Base-by-base conservation (phyloP, 2,329 filamentous ascomycete species). In the Epichloe sylvatica region DNA sequence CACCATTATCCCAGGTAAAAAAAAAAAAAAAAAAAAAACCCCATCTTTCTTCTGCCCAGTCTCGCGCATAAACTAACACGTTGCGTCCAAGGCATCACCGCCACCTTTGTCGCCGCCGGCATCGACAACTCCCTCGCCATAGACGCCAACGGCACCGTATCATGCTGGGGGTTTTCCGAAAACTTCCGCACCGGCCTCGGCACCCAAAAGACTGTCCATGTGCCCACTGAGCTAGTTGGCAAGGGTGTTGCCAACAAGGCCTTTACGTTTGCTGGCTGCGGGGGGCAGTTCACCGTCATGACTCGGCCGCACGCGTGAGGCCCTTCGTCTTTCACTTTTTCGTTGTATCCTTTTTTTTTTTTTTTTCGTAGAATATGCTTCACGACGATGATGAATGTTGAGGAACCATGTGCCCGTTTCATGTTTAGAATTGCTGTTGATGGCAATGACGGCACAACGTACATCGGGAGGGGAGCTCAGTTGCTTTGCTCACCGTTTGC, bases 111-210 rank as follows among this genome's bases (percentile, higher is more conserved):
- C 39, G 70, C 77, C 13, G 77, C 79, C 44, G 81, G 77, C 30
- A 76, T 76, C 2, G 83, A 88, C 56, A 81, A 84, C 63, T 80
- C 73, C 75, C 75, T 88, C 50, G 80, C 77, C 36, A 72, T 88
- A 57, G 77, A 77, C 54, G 70, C 70, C 48, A 72, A 82, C 43
- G 84, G 84, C 51, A 76, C 77, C 56, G 80, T 81, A 12, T 86
- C 79, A 64, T 76, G 76, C 4, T 88, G 83, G 83, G 84, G 84
- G 3, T 87, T 87, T 67, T 81, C 76, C 9, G 76, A 76, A 38
- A 83, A 80, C 56, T 86, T 83, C 61, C 83, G 86, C 64, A 86
- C 83, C 11, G 84, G 84, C 3, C 78, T 78, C 51, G 83, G 81
- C n/a, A 80, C 74, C 5, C 38, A 52, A 30, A 44, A 30, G 21